Evolutionary conservation across 208 protist species (phyloP), one percentile per base, ranked within the genome.

Genomic region (Trichomonas vaginalis): DNA sequence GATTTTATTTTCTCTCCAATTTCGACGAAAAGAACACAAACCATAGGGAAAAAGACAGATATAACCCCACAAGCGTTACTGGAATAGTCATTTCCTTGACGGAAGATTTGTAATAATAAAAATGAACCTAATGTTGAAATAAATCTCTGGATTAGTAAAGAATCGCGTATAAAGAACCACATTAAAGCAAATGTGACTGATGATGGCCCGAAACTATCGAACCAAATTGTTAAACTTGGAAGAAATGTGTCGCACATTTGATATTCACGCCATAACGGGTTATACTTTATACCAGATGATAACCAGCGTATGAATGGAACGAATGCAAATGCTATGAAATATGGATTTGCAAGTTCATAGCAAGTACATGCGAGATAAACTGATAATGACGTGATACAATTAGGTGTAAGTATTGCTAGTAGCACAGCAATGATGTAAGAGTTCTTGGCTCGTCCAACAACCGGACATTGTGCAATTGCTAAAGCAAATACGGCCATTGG

Each of bases 261-360:
- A 51, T 92, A 92, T 51, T 92, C 86, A 32, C 86, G 86, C 86
- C 86, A 92, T 51, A 92, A n/a, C 15, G 86, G 86, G 39, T 48
- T 48, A 45, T 92, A 48, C 39, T 92, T 35, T 35, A 92, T 35
- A 39, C 56, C 17, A 0, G 35, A 35, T 39, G 12, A 14, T 17
- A 39, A 17, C 8, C 35, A 51, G 6, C 46, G 48, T 2, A 40
- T 8, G 27, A 92, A 42, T 48, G 45, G 27, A 27, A 45, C 23
- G 6, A 92, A 14, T 92, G 15, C 17, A 51, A 92, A 92, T 27
- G 42, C 21, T 8, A 92, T 92, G 17, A 92, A 48, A n/a, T 27
- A 92, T 49, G 23, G 17, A 51, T 48, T 48, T 21, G 86, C 42
- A 39, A 32, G 14, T 51, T 42, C 12, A 92, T 45, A 92, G 15